These are phyloP conservation scores for Backusella tarrabulga DNA, from an alignment of 192 early-diverging fungal species.

Conservation along the genomic window DNA sequence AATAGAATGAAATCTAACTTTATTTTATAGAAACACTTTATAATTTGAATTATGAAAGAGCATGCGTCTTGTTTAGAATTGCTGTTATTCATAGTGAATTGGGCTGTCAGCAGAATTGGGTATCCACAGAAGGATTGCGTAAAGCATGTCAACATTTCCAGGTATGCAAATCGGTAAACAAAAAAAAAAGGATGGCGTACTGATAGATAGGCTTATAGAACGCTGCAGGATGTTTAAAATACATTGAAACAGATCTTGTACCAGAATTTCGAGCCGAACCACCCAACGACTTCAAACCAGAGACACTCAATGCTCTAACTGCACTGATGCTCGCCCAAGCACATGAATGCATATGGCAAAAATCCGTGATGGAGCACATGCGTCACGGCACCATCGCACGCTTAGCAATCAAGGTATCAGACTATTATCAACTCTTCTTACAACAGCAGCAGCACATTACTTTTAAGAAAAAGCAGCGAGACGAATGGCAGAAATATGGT, in stretches of 20 bases:
- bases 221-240: slow-evolving; percentile 79
- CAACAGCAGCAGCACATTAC: slow-evolving; percentile 8
- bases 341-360: slow-evolving; percentile 90
- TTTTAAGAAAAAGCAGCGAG: slow-evolving; percentile 44
- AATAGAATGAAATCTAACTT: not conserved
- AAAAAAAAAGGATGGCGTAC: too few species aligned
- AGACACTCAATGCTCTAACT: slow-evolving; percentile 59
- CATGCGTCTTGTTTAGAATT: slow-evolving; percentile 82
- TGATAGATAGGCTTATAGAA: slow-evolving; percentile 39
- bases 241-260: slow-evolving; percentile 56
- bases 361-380: slow-evolving; percentile 78
- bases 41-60: slow-evolving; percentile 80
- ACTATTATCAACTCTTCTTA: slow-evolving; percentile 64
- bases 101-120: slow-evolving; percentile 64
- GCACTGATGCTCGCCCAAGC: slow-evolving; percentile 90
- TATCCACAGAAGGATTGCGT: slow-evolving; percentile 74
- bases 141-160: slow-evolving; percentile 77
- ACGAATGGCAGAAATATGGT: slow-evolving; percentile 64
- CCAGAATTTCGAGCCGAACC: slow-evolving; percentile 61
- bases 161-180: slow-evolving; percentile 34
- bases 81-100: slow-evolving; percentile 81
- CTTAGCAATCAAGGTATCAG: slow-evolving; percentile 72
- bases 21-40: slow-evolving; percentile 29
- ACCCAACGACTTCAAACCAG: slow-evolving; percentile 62
- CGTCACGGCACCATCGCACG: slow-evolving; percentile 76